phyloP scores from a whole-genome alignment of 1,139 yeast genomes.

The Magnusiomyces fungicola region DNA sequence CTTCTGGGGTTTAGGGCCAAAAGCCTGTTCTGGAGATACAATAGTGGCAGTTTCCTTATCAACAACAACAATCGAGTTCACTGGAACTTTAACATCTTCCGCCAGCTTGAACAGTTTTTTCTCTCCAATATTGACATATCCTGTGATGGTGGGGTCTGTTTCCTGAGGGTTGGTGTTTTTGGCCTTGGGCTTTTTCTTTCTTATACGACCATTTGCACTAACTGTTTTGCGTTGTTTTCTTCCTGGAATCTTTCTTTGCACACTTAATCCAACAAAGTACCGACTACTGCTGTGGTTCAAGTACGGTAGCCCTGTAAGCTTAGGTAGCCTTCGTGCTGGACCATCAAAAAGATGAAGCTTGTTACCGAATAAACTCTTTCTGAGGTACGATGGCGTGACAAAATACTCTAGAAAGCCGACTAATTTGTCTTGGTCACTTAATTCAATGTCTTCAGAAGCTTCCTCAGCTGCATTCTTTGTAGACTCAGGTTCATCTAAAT shows the following conservation, averaged over 20 bases:
- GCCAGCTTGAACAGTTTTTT: slow-evolving; percentile 47
- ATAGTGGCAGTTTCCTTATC: slow-evolving; percentile 54
- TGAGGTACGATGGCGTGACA: slow-evolving; percentile 78
- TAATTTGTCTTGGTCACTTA: slow-evolving; percentile 42
- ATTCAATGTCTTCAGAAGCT: slow-evolving; percentile 12
- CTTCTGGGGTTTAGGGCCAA: slow-evolving; percentile 35
- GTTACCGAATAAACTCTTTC: slow-evolving; percentile 53
- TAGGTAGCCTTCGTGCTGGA: slow-evolving; percentile 65
- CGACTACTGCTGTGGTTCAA: slow-evolving; percentile 41
- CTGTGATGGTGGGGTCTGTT: slow-evolving; percentile 38
- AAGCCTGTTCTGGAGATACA: slow-evolving; percentile 68
- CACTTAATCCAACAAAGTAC: slow-evolving; percentile 63
- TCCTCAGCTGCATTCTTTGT: slow-evolving; percentile 2
- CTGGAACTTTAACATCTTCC: slow-evolving; percentile 58
- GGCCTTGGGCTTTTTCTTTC: slow-evolving; percentile 43
- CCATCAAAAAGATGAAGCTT: slow-evolving; percentile 42
- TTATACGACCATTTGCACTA: slow-evolving; percentile 15
- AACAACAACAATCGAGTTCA: slow-evolving; percentile 74
- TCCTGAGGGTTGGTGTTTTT: slow-evolving; percentile 25
- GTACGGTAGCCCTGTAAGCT: slow-evolving; percentile 65
- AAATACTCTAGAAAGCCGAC: slow-evolving; percentile 74
- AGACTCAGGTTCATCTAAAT: slow-evolving; percentile 11
- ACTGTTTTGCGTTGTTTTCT: neutral
- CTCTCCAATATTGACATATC: slow-evolving; percentile 69
- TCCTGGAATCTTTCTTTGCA: slow-evolving; percentile 43